Percentiles rank a stretch among this genome's conserved stretches.
phyloP scores from a whole-genome alignment of 768 basidiomycete species.

The Phanerochaete carnosa region DNA sequence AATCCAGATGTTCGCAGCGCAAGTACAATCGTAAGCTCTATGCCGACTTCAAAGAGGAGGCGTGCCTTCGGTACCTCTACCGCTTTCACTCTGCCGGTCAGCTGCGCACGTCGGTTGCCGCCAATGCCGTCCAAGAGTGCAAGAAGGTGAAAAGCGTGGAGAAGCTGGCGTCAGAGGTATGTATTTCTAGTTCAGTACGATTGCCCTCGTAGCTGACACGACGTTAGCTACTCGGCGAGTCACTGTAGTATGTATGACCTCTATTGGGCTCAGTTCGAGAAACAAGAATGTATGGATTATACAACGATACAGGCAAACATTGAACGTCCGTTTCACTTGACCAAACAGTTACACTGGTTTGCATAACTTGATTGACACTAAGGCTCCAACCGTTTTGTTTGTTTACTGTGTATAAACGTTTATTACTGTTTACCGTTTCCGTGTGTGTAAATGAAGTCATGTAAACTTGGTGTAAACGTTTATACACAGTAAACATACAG shows the following conservation, averaged over 20 bases:
- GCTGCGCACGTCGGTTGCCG: constrained; percentile 47
- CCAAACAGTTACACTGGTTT: no score
- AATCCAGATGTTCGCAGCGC: constrained; percentile 39
- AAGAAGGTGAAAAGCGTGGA: constrained; percentile 55
- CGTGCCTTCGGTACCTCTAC: constrained; percentile 67
- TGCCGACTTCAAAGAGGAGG: constrained; percentile 74
- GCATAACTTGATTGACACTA: no score
- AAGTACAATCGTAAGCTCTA: constrained; percentile 76
- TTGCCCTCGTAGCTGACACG: background rate
- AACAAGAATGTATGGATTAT: no score
- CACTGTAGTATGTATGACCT: background rate
- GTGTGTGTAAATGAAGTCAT: no score
- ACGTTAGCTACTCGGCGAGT: background rate
- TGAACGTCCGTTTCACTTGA: no score
- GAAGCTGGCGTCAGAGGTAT: constrained; percentile 39
- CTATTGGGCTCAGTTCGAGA: no score
- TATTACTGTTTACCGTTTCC: no score
- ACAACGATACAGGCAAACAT: no score
- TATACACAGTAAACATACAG: no score
- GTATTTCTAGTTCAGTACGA: constrained; percentile 1
- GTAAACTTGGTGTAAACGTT: no score
- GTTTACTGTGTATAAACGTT: no score
- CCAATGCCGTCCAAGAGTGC: constrained; percentile 60
- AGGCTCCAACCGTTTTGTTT: no score
- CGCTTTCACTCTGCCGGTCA: constrained; percentile 48